Evolutionary conservation across 176 grass and related monocot genomes (phyloP), one percentile per base, ranked within the genome.

Genomic region (Musa schizocarpa): DNA sequence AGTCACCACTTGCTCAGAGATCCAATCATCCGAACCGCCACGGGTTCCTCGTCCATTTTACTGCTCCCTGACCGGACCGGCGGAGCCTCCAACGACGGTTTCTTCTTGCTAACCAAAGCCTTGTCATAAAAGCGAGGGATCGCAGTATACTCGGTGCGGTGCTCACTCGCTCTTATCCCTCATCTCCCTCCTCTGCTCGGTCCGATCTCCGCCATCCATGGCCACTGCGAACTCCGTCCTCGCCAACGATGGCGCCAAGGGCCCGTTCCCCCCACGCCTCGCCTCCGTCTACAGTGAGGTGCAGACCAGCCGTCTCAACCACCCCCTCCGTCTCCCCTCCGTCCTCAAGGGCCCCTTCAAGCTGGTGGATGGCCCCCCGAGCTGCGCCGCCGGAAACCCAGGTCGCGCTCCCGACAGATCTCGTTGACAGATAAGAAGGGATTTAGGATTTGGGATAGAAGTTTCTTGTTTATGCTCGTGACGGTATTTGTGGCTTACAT

Each of bases 211-310:
- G 50, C 49, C 34, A 43, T 43, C 34, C 75, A 85, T 82, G 87
- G 68, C 68, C 9, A 16, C 68, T 17, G 88, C 84, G 51, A 82
- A 76, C 66, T 82, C 79, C 9, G 2, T 13, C 63, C 57, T 84
- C 52, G 25, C 90, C 52, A 94, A 91, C 84, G 95, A 86, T 52
- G 73, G 57, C 76, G 56, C 71, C 25, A 81, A 63, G 58, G 81
- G 65, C 19, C 84, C 86, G 48, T 54, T 76, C 1, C 79, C 84
- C 2, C 85, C 82, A 17, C 86, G 90, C 13, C 86, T 87, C 0
- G 81, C 82, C 10, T 85, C 88, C 34, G 95, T 99, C 16, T 99
- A 94, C 86, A 94, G 95, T 76, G 95, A 99, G 86, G 88, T 94
- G 70, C 95, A 99, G 88, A 99, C 86, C 24, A 88, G 56, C 73